Base-by-base conservation (phyloP, 768 basidiomycete species). In the Boletellus emodensis region DNA sequence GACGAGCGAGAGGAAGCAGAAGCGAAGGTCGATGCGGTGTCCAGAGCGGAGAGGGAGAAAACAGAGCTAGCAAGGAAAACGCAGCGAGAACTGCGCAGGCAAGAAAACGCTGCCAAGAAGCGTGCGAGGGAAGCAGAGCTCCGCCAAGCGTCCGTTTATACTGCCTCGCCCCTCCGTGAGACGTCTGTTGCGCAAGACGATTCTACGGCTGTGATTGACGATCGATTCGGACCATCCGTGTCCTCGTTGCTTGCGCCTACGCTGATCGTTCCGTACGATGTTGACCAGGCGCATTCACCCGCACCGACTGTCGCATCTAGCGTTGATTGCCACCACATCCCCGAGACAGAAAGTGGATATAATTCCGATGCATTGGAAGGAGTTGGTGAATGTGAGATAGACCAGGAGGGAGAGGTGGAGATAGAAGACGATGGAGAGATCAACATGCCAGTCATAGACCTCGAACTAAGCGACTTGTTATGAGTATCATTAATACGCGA, bases 1-100 rank as follows among this genome's bases (percentile, higher is more conserved):
- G 91, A 94, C 57, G 80, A 75, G n/a, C 66, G 72, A 28, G 92
- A 95, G 53, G 94, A 94, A 61, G 75, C 77, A 22, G 82, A 84
- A 56, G 82, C 83, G 4, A 76, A 74, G 40, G 55, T 63, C 13
- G 77, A 75, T 9, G 71, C 72, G 8, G 63, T 59, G 15, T 72
- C 72, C 15, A 75, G 65, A 43, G 66, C 60, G 0, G 76, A 80
- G 53, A 73, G 72, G n/a, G 79, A 79, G 37, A 80, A 75, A 56
- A 46, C 33, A 11, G 67, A 69, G 30, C 53, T 40, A 36, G 52
- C 44, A 39, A 67, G 61, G 54, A 76, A 72, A 48, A 70, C 72
- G 9, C 75, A 76, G 60, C 74, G 70, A 56, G 73, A 71, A 49
- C 75, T 71, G 51, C 80, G 77, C 57, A 77, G 75, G 24, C 69